Conservation (phyloP, 805 yeast genomes). For the Schwanniomyces vanrijiae region DNA sequence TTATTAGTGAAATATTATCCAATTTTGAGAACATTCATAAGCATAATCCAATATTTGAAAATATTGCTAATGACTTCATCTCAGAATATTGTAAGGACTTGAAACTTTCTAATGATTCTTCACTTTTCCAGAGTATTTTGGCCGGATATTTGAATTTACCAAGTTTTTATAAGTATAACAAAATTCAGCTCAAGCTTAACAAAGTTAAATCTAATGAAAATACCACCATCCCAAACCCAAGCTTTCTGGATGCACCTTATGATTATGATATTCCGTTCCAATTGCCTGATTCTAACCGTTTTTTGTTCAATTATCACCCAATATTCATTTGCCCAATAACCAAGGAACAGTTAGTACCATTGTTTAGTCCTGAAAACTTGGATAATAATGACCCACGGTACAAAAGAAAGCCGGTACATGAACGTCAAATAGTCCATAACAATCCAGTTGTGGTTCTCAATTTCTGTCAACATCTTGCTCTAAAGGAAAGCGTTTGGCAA, state of each 20-base stretch:
- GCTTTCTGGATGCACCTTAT: constrained; percentile 16
- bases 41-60: constrained; percentile 29
- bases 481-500: constrained; percentile 43
- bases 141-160: constrained; percentile 44
- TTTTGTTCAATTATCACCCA: constrained; percentile 42
- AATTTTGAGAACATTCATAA: constrained; percentile 28
- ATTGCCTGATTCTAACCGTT: constrained; percentile 38
- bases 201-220: constrained; percentile 7
- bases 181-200: constrained; percentile 32
- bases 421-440: not conserved
- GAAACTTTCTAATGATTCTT: constrained; percentile 39
- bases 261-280: constrained; percentile 41
- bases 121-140: constrained; percentile 38
- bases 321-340: constrained; percentile 48
- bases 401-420: constrained; percentile 11
- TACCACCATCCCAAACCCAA: not conserved
- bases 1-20: constrained; percentile 31
- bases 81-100: constrained; percentile 38
- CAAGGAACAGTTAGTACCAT: constrained; percentile 42
- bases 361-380: constrained; percentile 16
- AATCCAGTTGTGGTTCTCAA: constrained; percentile 44
- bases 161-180: constrained; percentile 41
- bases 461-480: constrained; percentile 42
- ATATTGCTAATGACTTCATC: constrained; percentile 39
- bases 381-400: constrained; percentile 16